These are phyloP conservation scores for Leptographium procerum DNA, from an alignment of 2,329 filamentous ascomycete species.

Conservation along the genomic window DNA sequence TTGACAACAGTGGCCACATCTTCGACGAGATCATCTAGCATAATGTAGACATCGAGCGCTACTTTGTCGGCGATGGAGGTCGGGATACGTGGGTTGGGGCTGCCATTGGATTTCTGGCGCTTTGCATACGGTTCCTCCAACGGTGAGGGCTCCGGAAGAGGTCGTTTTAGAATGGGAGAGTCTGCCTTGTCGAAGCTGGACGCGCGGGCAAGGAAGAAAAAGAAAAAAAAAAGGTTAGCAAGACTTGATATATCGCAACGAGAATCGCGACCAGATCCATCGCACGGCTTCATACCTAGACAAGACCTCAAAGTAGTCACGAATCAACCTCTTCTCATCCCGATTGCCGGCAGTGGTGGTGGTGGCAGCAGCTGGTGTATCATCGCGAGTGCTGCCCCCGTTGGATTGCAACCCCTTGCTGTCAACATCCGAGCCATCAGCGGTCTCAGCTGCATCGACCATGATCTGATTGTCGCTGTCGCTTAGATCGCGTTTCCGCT, in stretches of 20 bases:
- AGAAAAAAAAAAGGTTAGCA: constrained; percentile 15
- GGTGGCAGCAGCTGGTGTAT: constrained; percentile 15
- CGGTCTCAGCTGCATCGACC: constrained; percentile 2
- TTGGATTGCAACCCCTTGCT: background rate
- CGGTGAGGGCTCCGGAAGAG: constrained; percentile 30
- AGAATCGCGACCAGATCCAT: constrained; percentile 8
- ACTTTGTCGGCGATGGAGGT: constrained; percentile 42
- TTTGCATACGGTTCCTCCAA: constrained; percentile 45
- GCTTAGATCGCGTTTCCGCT: constrained; percentile 47
- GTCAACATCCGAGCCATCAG: background rate
- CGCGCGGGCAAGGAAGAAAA: too few species aligned
- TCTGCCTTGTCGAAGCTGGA: constrained; percentile 38
- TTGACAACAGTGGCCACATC: constrained; percentile 31
- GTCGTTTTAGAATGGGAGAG: constrained; percentile 43
- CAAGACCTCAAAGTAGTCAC: constrained; percentile 30
- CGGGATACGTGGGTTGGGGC: constrained; percentile 10
- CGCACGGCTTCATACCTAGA: constrained; percentile 24
- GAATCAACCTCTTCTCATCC: constrained; percentile 26
- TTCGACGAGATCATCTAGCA: constrained; percentile 53
- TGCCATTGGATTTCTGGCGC: constrained; percentile 45
- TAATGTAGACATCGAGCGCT: constrained; percentile 38
- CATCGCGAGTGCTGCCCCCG: constrained; percentile 17
- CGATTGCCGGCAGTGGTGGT: constrained; percentile 11
- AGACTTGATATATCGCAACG: background rate
- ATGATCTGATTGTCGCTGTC: constrained; percentile 21